phyloP scores from a whole-genome alignment of 139 green algal genomes.

The Mesotaenium endlicherianum region DNA sequence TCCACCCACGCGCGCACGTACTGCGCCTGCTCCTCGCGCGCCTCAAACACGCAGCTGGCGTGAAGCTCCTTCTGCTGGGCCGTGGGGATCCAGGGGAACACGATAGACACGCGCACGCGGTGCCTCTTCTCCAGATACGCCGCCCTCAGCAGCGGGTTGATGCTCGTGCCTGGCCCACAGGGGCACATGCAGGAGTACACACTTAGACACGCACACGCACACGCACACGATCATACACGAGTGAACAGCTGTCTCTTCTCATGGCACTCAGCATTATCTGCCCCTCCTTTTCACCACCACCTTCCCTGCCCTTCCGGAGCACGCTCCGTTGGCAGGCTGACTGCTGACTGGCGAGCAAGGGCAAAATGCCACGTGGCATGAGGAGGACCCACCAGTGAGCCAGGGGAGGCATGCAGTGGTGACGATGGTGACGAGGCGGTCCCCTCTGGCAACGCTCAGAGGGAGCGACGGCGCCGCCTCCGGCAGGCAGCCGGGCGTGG shows the following conservation, averaged over 20 bases:
- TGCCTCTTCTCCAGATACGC: slow-evolving; percentile 80
- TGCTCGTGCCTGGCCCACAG: slow-evolving; percentile 48
- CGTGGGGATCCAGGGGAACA: slow-evolving; percentile 33
- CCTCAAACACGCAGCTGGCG: slow-evolving; percentile 13
- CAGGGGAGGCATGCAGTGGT: slow-evolving; percentile 95
- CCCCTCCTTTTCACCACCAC: neutral
- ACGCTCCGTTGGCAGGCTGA: neutral
- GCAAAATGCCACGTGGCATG: too few relatives aligned
- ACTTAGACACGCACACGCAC: neutral
- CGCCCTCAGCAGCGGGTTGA: slow-evolving; percentile 94
- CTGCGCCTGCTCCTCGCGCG: slow-evolving; percentile 58
- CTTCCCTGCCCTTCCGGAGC: neutral
- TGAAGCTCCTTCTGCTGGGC: slow-evolving; percentile 10
- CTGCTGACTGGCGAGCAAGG: too few relatives aligned
- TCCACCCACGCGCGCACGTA: slow-evolving; percentile 87
- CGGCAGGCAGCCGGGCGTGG: neutral
- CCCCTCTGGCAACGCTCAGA: slow-evolving; percentile 10
- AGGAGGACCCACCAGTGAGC: slow-evolving; percentile 97
- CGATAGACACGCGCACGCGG: slow-evolving; percentile 9
- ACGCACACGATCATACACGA: neutral
- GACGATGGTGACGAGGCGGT: slow-evolving; percentile 84
- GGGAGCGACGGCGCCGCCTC: neutral
- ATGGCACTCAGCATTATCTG: too few relatives aligned
- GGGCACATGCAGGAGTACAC: too few relatives aligned
- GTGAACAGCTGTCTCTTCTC: too few relatives aligned